Base-by-base conservation (phyloP, 768 basidiomycete species). In the Lactifluus hygrophoroides region DNA sequence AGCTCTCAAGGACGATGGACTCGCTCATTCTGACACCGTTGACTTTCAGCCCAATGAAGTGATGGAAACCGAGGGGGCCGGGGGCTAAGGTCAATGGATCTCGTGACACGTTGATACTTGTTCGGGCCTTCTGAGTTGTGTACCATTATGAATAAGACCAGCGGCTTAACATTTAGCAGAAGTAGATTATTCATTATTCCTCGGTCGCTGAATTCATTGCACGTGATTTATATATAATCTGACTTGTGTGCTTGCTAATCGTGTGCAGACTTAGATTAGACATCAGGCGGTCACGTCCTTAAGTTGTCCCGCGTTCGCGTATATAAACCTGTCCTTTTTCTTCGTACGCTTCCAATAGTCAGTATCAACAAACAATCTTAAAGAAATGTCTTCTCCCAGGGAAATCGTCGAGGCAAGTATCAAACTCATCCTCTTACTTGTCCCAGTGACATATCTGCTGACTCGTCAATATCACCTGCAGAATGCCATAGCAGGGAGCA, bases 31-130 rank as follows among this genome's bases (percentile, higher is more conserved):
- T 98, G 63, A 72, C 77, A 50, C 87, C 93, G 23, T 76, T 94
- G 46, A 74, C 85, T 27, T 94, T 85, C 74, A 91, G 88, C 70
- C 91, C 93, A 58, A 77, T 95, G 59, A 90, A 92, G 75, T 95
- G 28, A 86, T 94, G 45, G 70, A 85, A 19, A 84, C 87, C 65
- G 86, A 88, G 66, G 91, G n/a, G n/a, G n/a, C n/a, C n/a, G 94
- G 73, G 3, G 95, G 94, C 17, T 83, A 90, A 32, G 96, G 97
- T 66, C 93, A 97, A 69, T 94, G 95, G 2, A 78, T 97, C 46
- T 93, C 97, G 46, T 88, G 86, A 46, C 83, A 95, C 44, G 76
- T 85, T 59, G 84, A 81, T 55, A 38, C 73, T 52, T 32, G 30
- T 30, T 51, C 27, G 25, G 23, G 49, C 58, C 68, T 25, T 23